These are phyloP conservation scores for Nigrospora oryzae DNA, from an alignment of 2,329 filamentous ascomycete genomes.

Conservation along the genomic window DNA sequence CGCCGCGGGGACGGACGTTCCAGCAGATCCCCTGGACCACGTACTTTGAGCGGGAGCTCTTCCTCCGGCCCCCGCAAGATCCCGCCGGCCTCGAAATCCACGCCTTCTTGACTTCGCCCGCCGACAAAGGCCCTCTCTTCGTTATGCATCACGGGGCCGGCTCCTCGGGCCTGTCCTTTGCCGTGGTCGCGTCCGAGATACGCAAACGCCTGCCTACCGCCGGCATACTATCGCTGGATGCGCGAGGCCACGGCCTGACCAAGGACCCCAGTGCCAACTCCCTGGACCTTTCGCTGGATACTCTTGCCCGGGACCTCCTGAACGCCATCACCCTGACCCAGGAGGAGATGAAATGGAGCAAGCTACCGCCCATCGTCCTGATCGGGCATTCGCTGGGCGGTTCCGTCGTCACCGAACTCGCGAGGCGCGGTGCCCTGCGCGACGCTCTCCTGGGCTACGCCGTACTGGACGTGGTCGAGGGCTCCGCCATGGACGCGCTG, in stretches of 20 bases:
- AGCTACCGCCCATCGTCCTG: slow-evolving; percentile 67
- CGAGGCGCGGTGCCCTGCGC: slow-evolving; percentile 58
- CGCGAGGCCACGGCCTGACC: slow-evolving; percentile 76
- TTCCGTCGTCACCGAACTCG: slow-evolving; percentile 80
- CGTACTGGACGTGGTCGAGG: slow-evolving; percentile 91
- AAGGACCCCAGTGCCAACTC: slow-evolving; percentile 32
- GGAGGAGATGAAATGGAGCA: slow-evolving; percentile 61
- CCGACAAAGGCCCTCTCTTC: slow-evolving; percentile 69
- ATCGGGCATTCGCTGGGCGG: slow-evolving; percentile 92
- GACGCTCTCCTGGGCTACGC: slow-evolving; percentile 70
- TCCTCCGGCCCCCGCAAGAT: slow-evolving; percentile 40
- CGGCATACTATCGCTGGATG: slow-evolving; percentile 79
- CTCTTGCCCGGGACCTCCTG: slow-evolving; percentile 65
- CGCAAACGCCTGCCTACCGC: slow-evolving; percentile 68
- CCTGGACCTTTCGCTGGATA: slow-evolving; percentile 63
- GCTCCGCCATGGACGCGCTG: slow-evolving; percentile 89
- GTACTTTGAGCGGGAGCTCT: slow-evolving; percentile 85
- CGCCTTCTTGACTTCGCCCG: slow-evolving; percentile 79
- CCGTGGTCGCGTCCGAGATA: slow-evolving; percentile 69
- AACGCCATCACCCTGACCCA: slow-evolving; percentile 61
- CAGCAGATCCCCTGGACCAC: slow-evolving; percentile 76
- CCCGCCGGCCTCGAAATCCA: slow-evolving; percentile 57
- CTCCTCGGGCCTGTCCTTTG: slow-evolving; percentile 88
- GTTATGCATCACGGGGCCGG: slow-evolving; percentile 93
- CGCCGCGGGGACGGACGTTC: slow-evolving; percentile 42